phyloP scores from a whole-genome alignment of 345 rosid species.

The Hypericum androsaemum region DNA sequence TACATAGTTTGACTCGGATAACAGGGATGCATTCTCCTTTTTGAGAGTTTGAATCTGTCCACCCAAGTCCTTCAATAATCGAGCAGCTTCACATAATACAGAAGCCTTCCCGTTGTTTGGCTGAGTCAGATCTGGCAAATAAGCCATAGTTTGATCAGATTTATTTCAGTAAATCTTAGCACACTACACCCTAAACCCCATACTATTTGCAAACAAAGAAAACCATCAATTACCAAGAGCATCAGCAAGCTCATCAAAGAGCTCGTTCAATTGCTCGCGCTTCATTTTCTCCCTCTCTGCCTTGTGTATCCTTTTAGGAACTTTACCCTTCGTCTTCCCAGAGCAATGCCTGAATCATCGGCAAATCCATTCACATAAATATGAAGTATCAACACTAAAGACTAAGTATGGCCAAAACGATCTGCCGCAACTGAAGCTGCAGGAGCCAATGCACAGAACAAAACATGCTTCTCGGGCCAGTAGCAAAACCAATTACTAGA shows the following conservation, averaged over 20 bases:
- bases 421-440: no score
- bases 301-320: conserved; percentile 72
- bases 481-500: no score
- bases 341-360: conserved; percentile 31
- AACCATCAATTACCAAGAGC: conserved; percentile 47
- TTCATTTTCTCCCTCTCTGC: conserved; percentile 87
- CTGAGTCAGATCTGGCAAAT: conserved; percentile 42
- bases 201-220: no score
- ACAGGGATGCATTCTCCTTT: conserved; percentile 54
- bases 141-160: not conserved
- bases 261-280: conserved; percentile 91
- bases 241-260: conserved; percentile 61
- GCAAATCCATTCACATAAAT: no score
- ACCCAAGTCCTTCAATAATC: conserved; percentile 57
- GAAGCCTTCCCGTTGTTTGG: conserved; percentile 81
- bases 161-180: no score
- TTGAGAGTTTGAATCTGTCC: conserved; percentile 60
- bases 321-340: conserved; percentile 41
- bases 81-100: conserved; percentile 56
- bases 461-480: no score
- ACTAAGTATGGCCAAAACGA: no score
- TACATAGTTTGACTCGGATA: conserved; percentile 80
- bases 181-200: no score
- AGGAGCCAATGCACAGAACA: no score
- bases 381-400: no score